Conservation (phyloP, 2,329 filamentous ascomycete species). For the Fusarium chuoi region DNA sequence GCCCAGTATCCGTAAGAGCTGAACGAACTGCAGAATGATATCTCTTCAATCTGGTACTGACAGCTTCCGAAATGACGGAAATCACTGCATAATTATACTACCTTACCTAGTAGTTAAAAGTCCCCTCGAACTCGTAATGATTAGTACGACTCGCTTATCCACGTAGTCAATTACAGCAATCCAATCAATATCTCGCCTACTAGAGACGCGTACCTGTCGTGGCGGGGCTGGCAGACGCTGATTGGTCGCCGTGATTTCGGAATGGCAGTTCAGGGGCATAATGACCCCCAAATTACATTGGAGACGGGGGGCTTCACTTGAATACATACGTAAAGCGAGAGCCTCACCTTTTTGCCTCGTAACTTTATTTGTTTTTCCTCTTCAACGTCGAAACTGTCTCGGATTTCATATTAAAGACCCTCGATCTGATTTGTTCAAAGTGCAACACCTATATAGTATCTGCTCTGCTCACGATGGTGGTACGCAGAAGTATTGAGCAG, state of each 20-base stretch:
- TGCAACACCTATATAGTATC: background rate
- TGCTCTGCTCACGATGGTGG: slow-evolving; percentile 25
- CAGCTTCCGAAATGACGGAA: background rate
- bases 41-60: background rate
- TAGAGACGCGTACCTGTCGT: slow-evolving; percentile 22
- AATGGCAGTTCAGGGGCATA: slow-evolving; percentile 30
- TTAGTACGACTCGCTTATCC: slow-evolving; percentile 9
- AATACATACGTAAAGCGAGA: slow-evolving; percentile 19
- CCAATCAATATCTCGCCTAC: slow-evolving; percentile 27
- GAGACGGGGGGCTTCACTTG: slow-evolving; percentile 13
- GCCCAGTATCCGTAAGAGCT: background rate
- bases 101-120: background rate
- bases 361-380: slow-evolving; percentile 1
- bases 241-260: slow-evolving; percentile 8
- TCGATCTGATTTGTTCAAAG: background rate
- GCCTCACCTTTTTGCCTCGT: slow-evolving; percentile 6
- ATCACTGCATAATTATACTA: background rate
- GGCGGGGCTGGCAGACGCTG: background rate
- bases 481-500: slow-evolving; percentile 35
- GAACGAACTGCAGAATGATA: background rate
- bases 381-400: slow-evolving; percentile 4
- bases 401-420: background rate
- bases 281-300: slow-evolving; percentile 27
- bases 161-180: slow-evolving; percentile 9
- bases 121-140: background rate